phyloP scores from a whole-genome alignment of 2,329 filamentous ascomycete species.

The Fusarium praegraminearum region DNA sequence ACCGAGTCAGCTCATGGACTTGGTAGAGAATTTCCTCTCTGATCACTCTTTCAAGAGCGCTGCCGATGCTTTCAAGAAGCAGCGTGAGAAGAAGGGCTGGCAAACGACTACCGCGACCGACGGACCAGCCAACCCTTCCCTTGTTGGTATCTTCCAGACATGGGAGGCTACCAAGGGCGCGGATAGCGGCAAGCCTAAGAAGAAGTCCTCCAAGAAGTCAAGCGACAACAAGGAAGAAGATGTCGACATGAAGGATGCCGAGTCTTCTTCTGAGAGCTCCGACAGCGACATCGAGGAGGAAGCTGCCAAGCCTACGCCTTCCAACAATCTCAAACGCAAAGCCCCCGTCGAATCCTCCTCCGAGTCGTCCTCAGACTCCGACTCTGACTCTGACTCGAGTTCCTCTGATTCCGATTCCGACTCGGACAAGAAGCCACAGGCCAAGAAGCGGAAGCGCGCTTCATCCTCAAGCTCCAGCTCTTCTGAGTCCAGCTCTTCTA shows the following conservation, averaged over 20 bases:
- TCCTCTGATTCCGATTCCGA: conserved; percentile 47
- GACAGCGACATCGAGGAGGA: conserved; percentile 45
- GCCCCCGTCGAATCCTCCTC: conserved; percentile 52
- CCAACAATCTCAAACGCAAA: conserved; percentile 57
- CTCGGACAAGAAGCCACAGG: conserved; percentile 59
- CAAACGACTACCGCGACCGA: conserved; percentile 43
- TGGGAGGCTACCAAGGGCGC: conserved; percentile 58
- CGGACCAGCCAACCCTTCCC: conserved; percentile 51
- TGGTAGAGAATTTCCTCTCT: conserved; percentile 75
- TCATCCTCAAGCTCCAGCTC: conserved; percentile 36
- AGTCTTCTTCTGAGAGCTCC: conserved; percentile 51
- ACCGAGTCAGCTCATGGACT: conserved; percentile 72
- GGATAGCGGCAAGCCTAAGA: conserved; percentile 37
- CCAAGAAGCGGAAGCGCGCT: conserved; percentile 64
- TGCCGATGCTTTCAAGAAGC: conserved; percentile 71
- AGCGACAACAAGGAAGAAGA: conserved; percentile 53
- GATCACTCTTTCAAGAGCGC: conserved; percentile 74
- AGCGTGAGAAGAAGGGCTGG: conserved; percentile 68
- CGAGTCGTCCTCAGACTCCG: conserved; percentile 55
- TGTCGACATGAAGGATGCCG: conserved; percentile 62
- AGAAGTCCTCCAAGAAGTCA: conserved; percentile 40
- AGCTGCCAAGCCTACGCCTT: conserved; percentile 36
- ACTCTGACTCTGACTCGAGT: conserved; percentile 41
- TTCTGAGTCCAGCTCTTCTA: conserved; percentile 46
- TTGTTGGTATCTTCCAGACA: conserved; percentile 63